Conservation (phyloP, 177 flowering plant genomes). For the Tripterygium wilfordii region DNA sequence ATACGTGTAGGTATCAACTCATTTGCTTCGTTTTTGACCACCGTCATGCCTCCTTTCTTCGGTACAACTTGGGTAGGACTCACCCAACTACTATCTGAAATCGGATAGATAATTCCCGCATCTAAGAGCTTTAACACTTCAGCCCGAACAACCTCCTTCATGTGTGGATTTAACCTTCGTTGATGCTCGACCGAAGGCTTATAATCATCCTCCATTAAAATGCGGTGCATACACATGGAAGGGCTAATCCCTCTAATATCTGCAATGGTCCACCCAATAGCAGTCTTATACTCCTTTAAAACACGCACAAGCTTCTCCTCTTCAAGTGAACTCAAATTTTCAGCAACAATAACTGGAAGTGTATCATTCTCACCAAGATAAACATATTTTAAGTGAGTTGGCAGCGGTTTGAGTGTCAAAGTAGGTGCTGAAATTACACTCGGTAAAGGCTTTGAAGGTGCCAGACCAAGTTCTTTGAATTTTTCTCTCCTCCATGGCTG, state of each 20-base stretch:
- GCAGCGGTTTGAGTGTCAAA: conserved; percentile 2
- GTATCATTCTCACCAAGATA: conserved; percentile 8
- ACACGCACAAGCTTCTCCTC: conserved; percentile 1
- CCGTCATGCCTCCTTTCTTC: too few species aligned
- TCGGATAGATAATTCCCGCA: too few species aligned
- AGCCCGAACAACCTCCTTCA: too few species aligned
- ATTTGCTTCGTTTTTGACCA: too few species aligned
- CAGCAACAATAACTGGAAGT: conserved; percentile 5
- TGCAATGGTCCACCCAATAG: conserved; percentile 10
- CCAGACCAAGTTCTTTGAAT: too few species aligned
- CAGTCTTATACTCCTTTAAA: background rate
- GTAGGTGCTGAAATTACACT: background rate
- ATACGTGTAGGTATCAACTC: too few species aligned
- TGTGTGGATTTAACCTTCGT: conserved; percentile 6
- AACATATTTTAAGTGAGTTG: conserved; percentile 6
- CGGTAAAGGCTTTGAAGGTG: too few species aligned
- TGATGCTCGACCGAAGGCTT: background rate
- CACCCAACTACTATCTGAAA: too few species aligned
- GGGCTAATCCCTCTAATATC: conserved; percentile 10
- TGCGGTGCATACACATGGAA: conserved; percentile 7
- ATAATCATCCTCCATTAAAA: background rate
- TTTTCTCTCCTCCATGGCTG: too few species aligned
- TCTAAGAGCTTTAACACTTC: too few species aligned
- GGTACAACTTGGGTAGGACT: too few species aligned
- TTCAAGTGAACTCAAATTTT: background rate